Evolutionary conservation across 2,329 filamentous ascomycete species (phyloP).

Genomic region (Aspergillus ochraceoroseus): DNA sequence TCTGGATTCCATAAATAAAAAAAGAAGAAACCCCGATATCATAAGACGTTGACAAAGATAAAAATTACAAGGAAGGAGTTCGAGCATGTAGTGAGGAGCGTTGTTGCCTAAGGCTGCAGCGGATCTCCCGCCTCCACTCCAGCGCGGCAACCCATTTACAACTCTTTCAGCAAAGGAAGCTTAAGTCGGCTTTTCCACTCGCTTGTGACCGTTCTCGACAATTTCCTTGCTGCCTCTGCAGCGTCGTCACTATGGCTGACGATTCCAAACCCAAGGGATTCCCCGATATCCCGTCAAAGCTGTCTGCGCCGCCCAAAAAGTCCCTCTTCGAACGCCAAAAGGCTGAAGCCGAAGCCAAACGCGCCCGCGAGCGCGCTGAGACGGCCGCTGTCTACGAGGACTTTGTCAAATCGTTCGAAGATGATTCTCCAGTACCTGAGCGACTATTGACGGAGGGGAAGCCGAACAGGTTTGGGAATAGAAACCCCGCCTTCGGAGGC

Average conservation of each 20-base stretch:
- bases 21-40: too few relatives aligned
- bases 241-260: conserved; percentile 35
- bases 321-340: conserved; percentile 84
- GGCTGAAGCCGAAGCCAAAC: conserved; percentile 84
- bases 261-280: conserved; percentile 48
- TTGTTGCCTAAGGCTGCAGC: conserved; percentile 17
- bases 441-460: conserved; percentile 24
- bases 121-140: conserved; percentile 17
- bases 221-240: conserved; percentile 23
- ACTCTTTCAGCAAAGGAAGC: conserved; percentile 1
- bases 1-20: too few relatives aligned
- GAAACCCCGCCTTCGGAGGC: conserved; percentile 34
- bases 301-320: conserved; percentile 74
- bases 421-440: conserved; percentile 32
- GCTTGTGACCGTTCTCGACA: conserved; percentile 4
- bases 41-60: too few relatives aligned
- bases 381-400: conserved; percentile 81
- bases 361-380: conserved; percentile 75
- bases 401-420: conserved; percentile 68
- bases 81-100: background rate
- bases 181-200: conserved; percentile 6
- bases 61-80: too few relatives aligned
- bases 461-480: conserved; percentile 29
- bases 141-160: conserved; percentile 6
- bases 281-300: conserved; percentile 69